These are phyloP conservation scores for Fusarium nurragi DNA, from an alignment of 2,329 filamentous ascomycete genomes.

Conservation along the genomic window DNA sequence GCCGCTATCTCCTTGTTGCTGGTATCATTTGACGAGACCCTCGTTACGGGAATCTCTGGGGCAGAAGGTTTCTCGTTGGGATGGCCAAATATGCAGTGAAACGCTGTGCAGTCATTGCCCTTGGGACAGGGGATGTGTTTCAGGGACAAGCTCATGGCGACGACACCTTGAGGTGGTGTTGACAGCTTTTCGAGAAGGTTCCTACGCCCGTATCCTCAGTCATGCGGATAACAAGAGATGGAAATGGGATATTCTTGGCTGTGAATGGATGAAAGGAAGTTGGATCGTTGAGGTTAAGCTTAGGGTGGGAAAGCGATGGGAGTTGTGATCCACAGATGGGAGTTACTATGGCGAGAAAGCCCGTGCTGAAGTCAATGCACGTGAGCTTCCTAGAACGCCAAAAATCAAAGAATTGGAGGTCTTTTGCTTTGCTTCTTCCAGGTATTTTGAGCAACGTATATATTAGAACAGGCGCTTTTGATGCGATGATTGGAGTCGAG, in stretches of 20 bases:
- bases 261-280: neutral
- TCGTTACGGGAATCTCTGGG: slow-evolving; percentile 7
- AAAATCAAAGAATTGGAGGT: neutral
- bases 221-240: neutral
- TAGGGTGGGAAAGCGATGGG: slow-evolving; percentile 8
- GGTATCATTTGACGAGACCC: neutral
- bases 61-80: slow-evolving; percentile 46
- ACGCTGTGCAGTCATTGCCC: slow-evolving; percentile 58
- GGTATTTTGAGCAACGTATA: neutral
- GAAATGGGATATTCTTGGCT: neutral
- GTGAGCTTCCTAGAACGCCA: neutral
- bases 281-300: slow-evolving; percentile 12
- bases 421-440: neutral
- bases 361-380: slow-evolving; percentile 9
- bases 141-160: slow-evolving; percentile 53
- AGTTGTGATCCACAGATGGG: slow-evolving; percentile 18
- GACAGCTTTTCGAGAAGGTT: neutral
- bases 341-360: neutral
- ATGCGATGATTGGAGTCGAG: slow-evolving; percentile 1
- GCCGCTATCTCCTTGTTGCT: slow-evolving; percentile 11
- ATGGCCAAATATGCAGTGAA: slow-evolving; percentile 62
- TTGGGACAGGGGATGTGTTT: slow-evolving; percentile 63
- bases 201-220: too few relatives aligned
- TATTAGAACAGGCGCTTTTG: neutral
- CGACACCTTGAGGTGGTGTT: neutral